These are phyloP conservation scores for Trichophyton benhamiae DNA, from an alignment of 2,329 filamentous ascomycete species.

Conservation along the genomic window DNA sequence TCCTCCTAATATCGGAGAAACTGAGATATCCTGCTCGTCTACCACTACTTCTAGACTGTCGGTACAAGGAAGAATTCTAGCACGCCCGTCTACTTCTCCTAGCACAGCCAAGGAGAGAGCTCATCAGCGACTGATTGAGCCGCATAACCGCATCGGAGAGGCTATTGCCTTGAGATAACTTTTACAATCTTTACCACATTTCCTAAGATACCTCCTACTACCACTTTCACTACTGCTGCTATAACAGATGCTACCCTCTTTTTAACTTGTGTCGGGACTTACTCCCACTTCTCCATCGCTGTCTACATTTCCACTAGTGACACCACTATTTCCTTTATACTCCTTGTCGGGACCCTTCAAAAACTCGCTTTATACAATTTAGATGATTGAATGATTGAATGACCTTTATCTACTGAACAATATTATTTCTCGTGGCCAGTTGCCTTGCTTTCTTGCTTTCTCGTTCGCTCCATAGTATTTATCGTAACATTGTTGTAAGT, in stretches of 20 bases:
- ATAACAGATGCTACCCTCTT: not conserved
- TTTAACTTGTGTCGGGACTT: not conserved
- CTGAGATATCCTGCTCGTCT: not conserved
- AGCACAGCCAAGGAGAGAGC: not conserved
- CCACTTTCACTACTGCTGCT: not conserved
- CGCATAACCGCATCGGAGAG: not conserved
- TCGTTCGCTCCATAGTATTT: too few species aligned
- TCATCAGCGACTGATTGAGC: not conserved
- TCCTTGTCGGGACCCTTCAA: not conserved
- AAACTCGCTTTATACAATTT: not conserved
- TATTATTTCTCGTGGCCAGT: not conserved
- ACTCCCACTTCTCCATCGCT: not conserved
- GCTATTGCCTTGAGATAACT: not conserved
- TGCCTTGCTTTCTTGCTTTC: not conserved
- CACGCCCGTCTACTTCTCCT: slow-evolving; percentile 1
- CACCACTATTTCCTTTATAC: not conserved
- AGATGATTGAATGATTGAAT: slow-evolving; percentile 2
- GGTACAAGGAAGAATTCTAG: not conserved
- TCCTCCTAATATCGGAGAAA: not conserved
- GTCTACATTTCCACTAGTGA: not conserved
- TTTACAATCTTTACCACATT: not conserved
- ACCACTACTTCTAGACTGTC: slow-evolving; percentile 1
- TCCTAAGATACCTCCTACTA: not conserved
- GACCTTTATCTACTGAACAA: not conserved
- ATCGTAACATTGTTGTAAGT: not conserved